A percentile compares a stretch with the other conserved stretches of the same genome.
phyloP scores from a whole-genome alignment of 768 basidiomycete genomes.

The Serendipita indica region DNA sequence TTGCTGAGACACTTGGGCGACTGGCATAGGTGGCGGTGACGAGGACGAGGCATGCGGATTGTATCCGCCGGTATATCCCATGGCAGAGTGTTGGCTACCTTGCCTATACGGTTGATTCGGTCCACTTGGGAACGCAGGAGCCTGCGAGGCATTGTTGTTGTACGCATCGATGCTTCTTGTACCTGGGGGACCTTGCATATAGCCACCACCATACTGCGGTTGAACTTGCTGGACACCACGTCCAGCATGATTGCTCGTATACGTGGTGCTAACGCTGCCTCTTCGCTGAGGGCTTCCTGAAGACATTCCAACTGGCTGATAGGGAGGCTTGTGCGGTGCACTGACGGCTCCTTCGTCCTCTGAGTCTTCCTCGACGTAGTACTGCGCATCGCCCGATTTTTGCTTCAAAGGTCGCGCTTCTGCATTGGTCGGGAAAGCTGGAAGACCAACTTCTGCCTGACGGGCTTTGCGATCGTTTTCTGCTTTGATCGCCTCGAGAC shows the following conservation, averaged over 20 bases:
- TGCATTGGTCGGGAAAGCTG: conserved; percentile 35
- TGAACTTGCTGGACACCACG: neutral
- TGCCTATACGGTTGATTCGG: neutral
- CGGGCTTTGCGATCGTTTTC: conserved; percentile 71
- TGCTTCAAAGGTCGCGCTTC: neutral
- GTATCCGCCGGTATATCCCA: neutral
- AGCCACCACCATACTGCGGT: neutral
- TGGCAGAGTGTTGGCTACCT: neutral
- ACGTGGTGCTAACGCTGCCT: neutral
- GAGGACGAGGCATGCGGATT: neutral
- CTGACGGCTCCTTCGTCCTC: neutral
- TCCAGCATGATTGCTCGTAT: neutral
- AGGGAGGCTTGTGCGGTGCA: neutral
- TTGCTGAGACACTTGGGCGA: neutral
- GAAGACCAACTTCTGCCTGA: conserved; percentile 51
- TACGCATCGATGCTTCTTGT: conserved; percentile 9
- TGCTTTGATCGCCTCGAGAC: conserved; percentile 72
- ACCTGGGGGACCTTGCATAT: neutral
- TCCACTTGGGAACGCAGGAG: neutral
- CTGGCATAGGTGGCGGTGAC: conserved; percentile 1
- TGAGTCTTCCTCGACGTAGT: conserved; percentile 2
- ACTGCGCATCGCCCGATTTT: conserved; percentile 3
- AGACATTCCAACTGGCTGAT: neutral
- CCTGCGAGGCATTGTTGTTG: neutral
- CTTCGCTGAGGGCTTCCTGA: neutral